Evolutionary conservation across 805 yeast species (phyloP).

Genomic region (Nakazawaea molendinolei): DNA sequence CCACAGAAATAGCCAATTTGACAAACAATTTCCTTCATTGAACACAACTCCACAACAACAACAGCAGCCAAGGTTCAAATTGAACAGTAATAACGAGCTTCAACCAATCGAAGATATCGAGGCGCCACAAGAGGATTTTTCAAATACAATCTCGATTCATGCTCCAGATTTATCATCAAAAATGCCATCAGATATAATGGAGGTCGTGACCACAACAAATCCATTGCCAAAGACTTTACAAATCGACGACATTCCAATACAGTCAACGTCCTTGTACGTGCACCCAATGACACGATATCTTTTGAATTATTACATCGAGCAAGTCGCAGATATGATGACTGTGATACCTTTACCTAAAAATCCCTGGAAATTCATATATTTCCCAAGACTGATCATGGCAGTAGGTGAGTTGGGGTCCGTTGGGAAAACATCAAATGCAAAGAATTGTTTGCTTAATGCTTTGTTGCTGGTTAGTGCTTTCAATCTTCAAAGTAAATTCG

Average conservation of each 20-base stretch:
- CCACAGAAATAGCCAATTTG: conserved; percentile 32
- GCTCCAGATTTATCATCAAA: conserved; percentile 31
- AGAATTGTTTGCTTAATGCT: conserved; percentile 74
- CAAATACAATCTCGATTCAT: conserved; percentile 30
- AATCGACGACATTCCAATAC: conserved; percentile 35
- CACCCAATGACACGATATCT: conserved; percentile 69
- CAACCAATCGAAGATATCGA: conserved; percentile 29
- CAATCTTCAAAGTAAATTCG: conserved; percentile 67
- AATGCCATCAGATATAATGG: conserved; percentile 53
- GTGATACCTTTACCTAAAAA: conserved; percentile 63
- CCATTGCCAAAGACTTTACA: conserved; percentile 39
- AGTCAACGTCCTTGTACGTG: conserved; percentile 55
- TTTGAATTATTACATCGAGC: conserved; percentile 62
- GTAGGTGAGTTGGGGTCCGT: conserved; percentile 72
- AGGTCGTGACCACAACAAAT: conserved; percentile 32
- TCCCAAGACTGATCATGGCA: conserved; percentile 77
- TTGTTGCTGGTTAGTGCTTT: conserved; percentile 77
- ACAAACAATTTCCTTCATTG: conserved; percentile 11
- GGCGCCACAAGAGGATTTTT: conserved; percentile 12
- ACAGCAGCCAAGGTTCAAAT: conserved; percentile 4
- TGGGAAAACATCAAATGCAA: conserved; percentile 69
- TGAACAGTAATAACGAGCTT: conserved; percentile 14
- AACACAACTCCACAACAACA: conserved; percentile 1
- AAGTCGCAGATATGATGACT: conserved; percentile 72
- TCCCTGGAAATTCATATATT: conserved; percentile 85